A percentile compares a stretch with the other conserved stretches of the same genome.
These are phyloP conservation scores for Coemansia sp. DNA, from an alignment of 192 early-diverging fungal genomes.

Conservation along the genomic window DNA sequence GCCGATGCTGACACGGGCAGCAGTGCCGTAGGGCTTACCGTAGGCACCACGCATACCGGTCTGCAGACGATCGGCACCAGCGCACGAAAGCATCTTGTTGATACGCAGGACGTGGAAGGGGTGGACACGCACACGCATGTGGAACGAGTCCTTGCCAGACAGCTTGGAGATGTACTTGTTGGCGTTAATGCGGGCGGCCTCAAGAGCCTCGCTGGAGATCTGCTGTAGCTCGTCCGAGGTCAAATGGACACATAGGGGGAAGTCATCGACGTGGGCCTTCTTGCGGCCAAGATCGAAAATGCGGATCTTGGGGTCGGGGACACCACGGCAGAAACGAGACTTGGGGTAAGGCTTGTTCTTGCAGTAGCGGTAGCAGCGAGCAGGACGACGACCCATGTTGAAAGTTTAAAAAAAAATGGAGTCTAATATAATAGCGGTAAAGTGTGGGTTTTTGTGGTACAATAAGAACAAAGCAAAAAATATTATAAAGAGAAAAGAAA, in stretches of 20 bases:
- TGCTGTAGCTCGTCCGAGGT: slow-evolving; percentile 98
- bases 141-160: slow-evolving; percentile 98
- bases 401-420: neutral
- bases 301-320: slow-evolving; percentile 97
- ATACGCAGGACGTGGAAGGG: slow-evolving; percentile 99
- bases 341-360: slow-evolving; percentile 99
- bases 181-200: slow-evolving; percentile 94
- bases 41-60: slow-evolving; percentile 99
- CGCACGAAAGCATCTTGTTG: slow-evolving; percentile 99
- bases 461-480: neutral
- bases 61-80: slow-evolving; percentile 98
- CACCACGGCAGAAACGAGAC: slow-evolving; percentile 98
- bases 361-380: slow-evolving; percentile 98
- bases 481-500: neutral
- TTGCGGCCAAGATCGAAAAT: slow-evolving; percentile 97
- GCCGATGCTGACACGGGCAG: slow-evolving; percentile 97
- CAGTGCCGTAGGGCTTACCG: slow-evolving; percentile 93
- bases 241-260: slow-evolving; percentile 95
- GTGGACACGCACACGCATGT: slow-evolving; percentile 97
- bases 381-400: slow-evolving; percentile 97
- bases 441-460: neutral
- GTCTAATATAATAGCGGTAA: neutral
- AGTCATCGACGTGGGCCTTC: slow-evolving; percentile 96
- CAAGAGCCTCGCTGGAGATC: slow-evolving; percentile 97
- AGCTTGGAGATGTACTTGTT: slow-evolving; percentile 99